Base-by-base conservation (phyloP, 495 filamentous ascomycete species). In the Daldinia concentrica region DNA sequence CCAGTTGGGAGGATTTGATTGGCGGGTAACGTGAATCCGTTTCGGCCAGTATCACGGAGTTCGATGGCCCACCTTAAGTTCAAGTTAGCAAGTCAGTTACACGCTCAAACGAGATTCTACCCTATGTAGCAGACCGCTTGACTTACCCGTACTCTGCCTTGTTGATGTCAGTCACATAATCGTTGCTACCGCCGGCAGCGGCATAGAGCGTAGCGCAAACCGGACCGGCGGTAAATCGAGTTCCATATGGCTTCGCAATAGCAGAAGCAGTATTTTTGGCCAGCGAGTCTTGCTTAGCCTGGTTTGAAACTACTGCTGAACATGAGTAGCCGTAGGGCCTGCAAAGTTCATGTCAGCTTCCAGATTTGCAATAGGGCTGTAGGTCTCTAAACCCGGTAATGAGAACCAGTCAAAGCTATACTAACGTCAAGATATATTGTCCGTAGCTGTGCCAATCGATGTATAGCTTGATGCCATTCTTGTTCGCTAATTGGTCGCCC, bases 391-490 rank as follows among this genome's bases (percentile, higher is more conserved):
- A 34, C 15, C 14, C 39, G 24, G 34, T 22, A 41, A n/a, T 6
- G n/a, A 77, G 68, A 12, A 34, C 22, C 58, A 2, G 3, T 12
- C 22, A 17, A 15, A 37, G 14, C 6, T 17, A n/a, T 30, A 48
- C 74, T 57, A 43, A 76, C 63, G 66, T 70, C n/a, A 78, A 9
- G 15, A 78, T 74, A 15, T 86, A 79, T 79, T 91, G 88, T 11
- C 80, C 80, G 76, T 90, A 91, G 12, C 81, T 81, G 76, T 91
- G 89, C 75, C 83, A 86, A 73, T 91, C 89, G 62, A 90, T 86
- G 71, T 81, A 91, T 7, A 90, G 68, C 77, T 89, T 86, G 57
- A 89, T 79, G 12, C 87, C 87, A 39, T 82, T 79, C 27, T 66
- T 66, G 4, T 68, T 69, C 17, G 79, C 79, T 50, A 89, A 65